Conservation (phyloP, 371 early-diverging fungal species). For the Mortierella polycephala region DNA sequence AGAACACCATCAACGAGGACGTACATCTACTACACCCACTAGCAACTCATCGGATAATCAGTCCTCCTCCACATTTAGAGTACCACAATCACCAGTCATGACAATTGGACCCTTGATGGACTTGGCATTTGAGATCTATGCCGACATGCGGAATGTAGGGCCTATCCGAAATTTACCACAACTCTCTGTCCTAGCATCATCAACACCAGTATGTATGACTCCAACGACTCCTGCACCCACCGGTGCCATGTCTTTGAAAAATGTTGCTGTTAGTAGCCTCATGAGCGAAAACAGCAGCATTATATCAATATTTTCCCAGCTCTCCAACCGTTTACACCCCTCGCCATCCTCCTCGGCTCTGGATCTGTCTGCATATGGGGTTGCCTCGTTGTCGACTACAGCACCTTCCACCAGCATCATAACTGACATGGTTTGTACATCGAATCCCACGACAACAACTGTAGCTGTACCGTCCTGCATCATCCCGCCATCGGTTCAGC, state of each 20-base stretch:
- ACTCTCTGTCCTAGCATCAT: slow-evolving; percentile 9
- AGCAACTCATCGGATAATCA: no score
- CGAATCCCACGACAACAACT: background rate
- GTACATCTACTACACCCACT: no score
- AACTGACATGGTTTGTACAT: no score
- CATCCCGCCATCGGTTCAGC: background rate
- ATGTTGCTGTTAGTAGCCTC: no score
- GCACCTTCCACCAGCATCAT: background rate
- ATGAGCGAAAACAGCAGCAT: background rate
- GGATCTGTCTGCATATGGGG: slow-evolving; percentile 12
- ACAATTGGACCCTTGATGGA: slow-evolving; percentile 35
- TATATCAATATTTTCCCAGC: slow-evolving; percentile 25
- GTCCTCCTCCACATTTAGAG: background rate
- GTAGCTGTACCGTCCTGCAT: background rate
- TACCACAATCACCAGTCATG: slow-evolving; percentile 3
- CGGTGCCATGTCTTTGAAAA: background rate
- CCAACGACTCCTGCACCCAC: background rate
- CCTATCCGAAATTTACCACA: slow-evolving; percentile 32
- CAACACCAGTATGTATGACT: background rate
- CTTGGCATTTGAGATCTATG: slow-evolving; percentile 42
- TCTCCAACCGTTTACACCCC: slow-evolving; percentile 4
- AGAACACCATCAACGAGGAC: slow-evolving; percentile 4
- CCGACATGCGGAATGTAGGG: slow-evolving; percentile 40
- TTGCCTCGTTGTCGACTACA: background rate
- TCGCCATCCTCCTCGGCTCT: background rate